Conservation (phyloP, 768 basidiomycete genomes). For the Coprinellus aureogranulatus region DNA sequence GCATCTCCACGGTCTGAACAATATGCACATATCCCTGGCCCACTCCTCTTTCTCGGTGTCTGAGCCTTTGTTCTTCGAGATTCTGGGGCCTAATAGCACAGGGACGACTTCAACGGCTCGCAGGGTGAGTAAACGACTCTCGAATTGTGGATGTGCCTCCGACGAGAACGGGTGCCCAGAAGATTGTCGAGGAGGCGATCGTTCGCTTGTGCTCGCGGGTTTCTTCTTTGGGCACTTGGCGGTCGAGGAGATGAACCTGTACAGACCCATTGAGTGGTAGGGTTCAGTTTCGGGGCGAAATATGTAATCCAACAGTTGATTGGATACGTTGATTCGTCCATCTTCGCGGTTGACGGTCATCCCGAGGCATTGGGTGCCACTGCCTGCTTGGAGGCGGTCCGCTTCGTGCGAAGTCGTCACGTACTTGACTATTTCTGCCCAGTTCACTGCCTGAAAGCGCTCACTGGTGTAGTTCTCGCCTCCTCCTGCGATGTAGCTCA, state of each 20-base stretch:
- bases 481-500: conserved; percentile 23
- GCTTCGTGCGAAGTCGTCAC: no score
- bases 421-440: not conserved
- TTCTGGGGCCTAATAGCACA: not conserved
- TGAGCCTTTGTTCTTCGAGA: not conserved
- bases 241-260: no score
- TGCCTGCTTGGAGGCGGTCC: not conserved
- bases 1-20: conserved; percentile 2
- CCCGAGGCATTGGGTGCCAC: no score
- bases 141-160: not conserved
- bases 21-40: conserved; percentile 6
- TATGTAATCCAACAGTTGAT: no score
- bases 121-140: not conserved
- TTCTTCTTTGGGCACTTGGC: not conserved
- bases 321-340: no score
- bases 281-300: conserved; percentile 12
- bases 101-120: no score
- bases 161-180: not conserved
- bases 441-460: not conserved
- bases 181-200: no score
- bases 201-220: not conserved
- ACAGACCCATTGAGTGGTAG: not conserved
- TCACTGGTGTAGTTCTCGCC: conserved; percentile 7
- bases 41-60: not conserved
- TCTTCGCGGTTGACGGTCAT: no score